Base-by-base conservation (phyloP, 1,284 basidiomycete genomes). In the Gomphus sp. region DNA sequence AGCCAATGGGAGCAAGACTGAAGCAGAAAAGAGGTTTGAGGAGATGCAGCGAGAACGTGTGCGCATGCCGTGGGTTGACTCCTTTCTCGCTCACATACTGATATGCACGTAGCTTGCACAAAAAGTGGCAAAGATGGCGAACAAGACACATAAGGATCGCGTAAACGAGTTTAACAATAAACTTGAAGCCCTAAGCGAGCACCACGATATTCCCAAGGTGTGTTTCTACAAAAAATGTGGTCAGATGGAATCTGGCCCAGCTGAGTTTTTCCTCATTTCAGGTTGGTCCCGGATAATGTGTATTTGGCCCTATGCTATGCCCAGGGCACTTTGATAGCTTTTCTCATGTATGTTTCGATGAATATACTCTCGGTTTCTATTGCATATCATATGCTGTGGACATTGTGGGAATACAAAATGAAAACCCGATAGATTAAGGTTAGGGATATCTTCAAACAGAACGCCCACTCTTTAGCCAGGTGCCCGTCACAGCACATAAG, bases 141-240 rank as follows among this genome's bases (percentile, higher is more conserved):
- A 78, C 65, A 90, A 88, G 73, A 93, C 91, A 9, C 96, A 99
- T 74, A 98, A 98, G 74, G 96, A 99, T 62, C 87, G 94, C 53
- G 94, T 99, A 25, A 85, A 84, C 61, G 91, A 94, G 68, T 92
- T 94, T 68, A 99, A 99, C 70, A 70, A 80, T 36, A 91, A 97
- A 69, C 78, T 99, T 7, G 94, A 95, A 70, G 76, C 81, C 55
- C 81, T 97, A 61, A 90, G 88, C 68, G 92, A 95, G 74, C 93
- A 95, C 77, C 90, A 95, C 70, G 92, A 95, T 70, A 93, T 95
- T 65, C 92, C 92, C 45, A 93, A 93, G 78, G 91, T 88, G 68
- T 63, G 66, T 58, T 22, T 53, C 34, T 8, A 25, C 43, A n/a
- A 12, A 28, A 25, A 10, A 47, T 25, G 10, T 28, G 18, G 45